Evolutionary conservation across 768 basidiomycete genomes (phyloP).

Genomic region (Mycena olivaceomarginata): DNA sequence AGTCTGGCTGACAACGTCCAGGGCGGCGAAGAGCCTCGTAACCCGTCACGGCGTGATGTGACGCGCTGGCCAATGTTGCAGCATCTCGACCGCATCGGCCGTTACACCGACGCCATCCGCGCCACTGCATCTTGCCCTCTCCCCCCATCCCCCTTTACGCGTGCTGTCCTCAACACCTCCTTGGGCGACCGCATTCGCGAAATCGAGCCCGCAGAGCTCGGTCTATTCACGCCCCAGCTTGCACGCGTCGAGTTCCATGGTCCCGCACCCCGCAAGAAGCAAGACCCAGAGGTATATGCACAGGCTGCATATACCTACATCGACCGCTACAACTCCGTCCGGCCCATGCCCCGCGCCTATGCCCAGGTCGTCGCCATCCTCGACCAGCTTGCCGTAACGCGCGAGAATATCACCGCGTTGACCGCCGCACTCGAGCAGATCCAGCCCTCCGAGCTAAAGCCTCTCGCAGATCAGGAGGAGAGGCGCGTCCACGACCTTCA

Average conservation of each 20-base stretch:
- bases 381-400: slow-evolving; percentile 60
- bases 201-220: slow-evolving; percentile 85
- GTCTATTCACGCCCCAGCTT: slow-evolving; percentile 79
- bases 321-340: slow-evolving; percentile 75
- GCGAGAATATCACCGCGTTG: slow-evolving; percentile 61
- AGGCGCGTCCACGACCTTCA: slow-evolving; percentile 61
- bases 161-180: slow-evolving; percentile 76
- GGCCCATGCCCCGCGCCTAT: slow-evolving; percentile 72
- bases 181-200: slow-evolving; percentile 89
- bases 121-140: slow-evolving; percentile 43
- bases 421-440: slow-evolving; percentile 52
- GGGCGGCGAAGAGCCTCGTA: no score
- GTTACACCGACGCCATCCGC: slow-evolving; percentile 58
- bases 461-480: slow-evolving; percentile 64
- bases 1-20: no score
- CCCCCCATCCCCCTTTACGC: slow-evolving; percentile 71
- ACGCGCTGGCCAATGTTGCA: slow-evolving; percentile 35
- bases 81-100: slow-evolving; percentile 79
- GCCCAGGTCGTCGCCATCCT: slow-evolving; percentile 66
- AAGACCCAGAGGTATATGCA: slow-evolving; percentile 85
- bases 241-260: slow-evolving; percentile 80
- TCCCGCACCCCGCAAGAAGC: slow-evolving; percentile 81
- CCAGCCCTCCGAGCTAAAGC: slow-evolving; percentile 55
- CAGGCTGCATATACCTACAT: slow-evolving; percentile 86
- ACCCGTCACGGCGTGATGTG: no score